A percentile compares a stretch with the other conserved stretches of the same genome.
Evolutionary conservation across 2,329 filamentous ascomycete genomes (phyloP).

Genomic region (Colletotrichum ledebouriae): DNA sequence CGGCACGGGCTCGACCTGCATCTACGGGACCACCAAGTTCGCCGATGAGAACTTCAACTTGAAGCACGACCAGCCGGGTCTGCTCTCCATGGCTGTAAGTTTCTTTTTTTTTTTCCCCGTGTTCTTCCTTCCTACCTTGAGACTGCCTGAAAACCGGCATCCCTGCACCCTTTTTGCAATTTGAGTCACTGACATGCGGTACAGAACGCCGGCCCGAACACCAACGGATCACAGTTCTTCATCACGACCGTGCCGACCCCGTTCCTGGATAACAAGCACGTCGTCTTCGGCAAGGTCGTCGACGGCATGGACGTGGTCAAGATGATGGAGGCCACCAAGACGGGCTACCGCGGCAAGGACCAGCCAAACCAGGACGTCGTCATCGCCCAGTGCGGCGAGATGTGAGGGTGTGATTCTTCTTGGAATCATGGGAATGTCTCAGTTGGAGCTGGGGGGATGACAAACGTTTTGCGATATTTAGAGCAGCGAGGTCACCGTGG

Average conservation of each 20-base stretch:
- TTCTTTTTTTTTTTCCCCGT: not conserved
- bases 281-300: conserved; percentile 92
- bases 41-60: conserved; percentile 90
- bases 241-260: conserved; percentile 91
- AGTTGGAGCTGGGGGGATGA: too few relatives aligned
- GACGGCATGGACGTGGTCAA: conserved; percentile 91
- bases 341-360: conserved; percentile 79
- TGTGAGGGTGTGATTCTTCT: conserved; percentile 66
- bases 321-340: conserved; percentile 94
- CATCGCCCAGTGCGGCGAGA: conserved; percentile 91
- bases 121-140: too few relatives aligned
- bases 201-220: conserved; percentile 90
- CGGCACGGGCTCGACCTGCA: conserved; percentile 88
- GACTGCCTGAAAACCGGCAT: not conserved
- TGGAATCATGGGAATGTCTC: not conserved
- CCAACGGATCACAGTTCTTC: conserved; percentile 97
- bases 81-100: conserved; percentile 93
- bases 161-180: not conserved
- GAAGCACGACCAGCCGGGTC: conserved; percentile 82
- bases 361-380: conserved; percentile 87
- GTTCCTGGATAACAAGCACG: conserved; percentile 92
- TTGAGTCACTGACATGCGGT: not conserved
- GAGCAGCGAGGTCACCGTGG: too few relatives aligned
- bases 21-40: conserved; percentile 89
- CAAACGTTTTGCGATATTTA: too few relatives aligned